These are phyloP conservation scores for Priceomyces medius DNA, from an alignment of 805 yeast genomes.

Conservation along the genomic window DNA sequence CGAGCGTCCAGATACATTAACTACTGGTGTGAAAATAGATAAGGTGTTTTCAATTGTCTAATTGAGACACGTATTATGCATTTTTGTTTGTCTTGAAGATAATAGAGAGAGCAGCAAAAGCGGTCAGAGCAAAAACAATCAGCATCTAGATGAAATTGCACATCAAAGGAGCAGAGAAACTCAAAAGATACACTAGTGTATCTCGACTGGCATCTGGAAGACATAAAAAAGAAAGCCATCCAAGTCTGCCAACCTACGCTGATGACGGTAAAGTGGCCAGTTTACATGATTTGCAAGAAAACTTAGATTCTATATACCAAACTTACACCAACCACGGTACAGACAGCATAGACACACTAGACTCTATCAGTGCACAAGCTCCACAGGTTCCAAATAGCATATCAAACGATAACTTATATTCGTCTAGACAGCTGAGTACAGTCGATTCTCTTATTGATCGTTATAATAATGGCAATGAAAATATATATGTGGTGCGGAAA, in stretches of 20 bases:
- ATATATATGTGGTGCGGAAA: background rate
- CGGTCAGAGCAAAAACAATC: background rate
- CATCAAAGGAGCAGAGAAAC: slow-evolving; percentile 3
- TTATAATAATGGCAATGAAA: background rate
- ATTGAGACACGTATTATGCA: slow-evolving; percentile 2
- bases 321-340: slow-evolving; percentile 13
- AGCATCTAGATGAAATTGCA: slow-evolving; percentile 3
- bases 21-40: background rate
- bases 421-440: slow-evolving; percentile 4
- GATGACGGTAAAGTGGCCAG: slow-evolving; percentile 7
- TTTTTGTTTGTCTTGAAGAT: slow-evolving; percentile 1
- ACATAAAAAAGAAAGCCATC: background rate
- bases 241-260: background rate
- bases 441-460: background rate
- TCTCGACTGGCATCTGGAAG: background rate
- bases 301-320: slow-evolving; percentile 27
- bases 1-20: background rate
- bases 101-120: slow-evolving; percentile 1
- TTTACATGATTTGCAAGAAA: slow-evolving; percentile 19
- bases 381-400: background rate
- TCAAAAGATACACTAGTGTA: slow-evolving; percentile 2
- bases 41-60: background rate
- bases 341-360: slow-evolving; percentile 27
- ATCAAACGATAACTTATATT: background rate
- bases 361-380: background rate